These are phyloP conservation scores for Candida sanyaensis DNA, from an alignment of 1,139 yeast genomes.

Conservation along the genomic window DNA sequence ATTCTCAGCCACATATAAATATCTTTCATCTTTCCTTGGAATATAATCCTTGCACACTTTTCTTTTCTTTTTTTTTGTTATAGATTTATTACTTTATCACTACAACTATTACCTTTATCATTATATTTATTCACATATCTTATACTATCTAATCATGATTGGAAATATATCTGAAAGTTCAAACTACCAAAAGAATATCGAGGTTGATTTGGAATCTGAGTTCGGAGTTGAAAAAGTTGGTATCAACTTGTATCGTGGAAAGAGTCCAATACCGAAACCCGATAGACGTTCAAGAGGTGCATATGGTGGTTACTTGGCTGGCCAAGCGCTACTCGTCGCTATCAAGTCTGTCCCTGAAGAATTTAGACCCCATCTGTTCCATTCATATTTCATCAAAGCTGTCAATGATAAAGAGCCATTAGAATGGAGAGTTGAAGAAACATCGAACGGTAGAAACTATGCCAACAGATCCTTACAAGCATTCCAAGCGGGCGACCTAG, in stretches of 20 bases:
- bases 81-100: too few species aligned
- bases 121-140: too few species aligned
- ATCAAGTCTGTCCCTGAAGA: constrained; percentile 30
- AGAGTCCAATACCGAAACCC: constrained; percentile 36
- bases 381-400: constrained; percentile 41
- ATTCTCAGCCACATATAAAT: too few species aligned
- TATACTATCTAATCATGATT: constrained; percentile 1
- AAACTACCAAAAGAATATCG: not conserved
- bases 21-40: too few species aligned
- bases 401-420: constrained; percentile 33
- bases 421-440: constrained; percentile 31
- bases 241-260: constrained; percentile 26
- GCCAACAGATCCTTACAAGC: constrained; percentile 35
- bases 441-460: constrained; percentile 34
- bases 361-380: constrained; percentile 45
- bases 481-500: constrained; percentile 28
- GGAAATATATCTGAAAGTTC: constrained; percentile 1
- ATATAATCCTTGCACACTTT: too few species aligned
- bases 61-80: too few species aligned
- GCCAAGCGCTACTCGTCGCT: constrained; percentile 42
- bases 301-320: constrained; percentile 45
- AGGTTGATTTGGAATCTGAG: constrained; percentile 14
- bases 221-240: constrained; percentile 27
- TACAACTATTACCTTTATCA: too few species aligned
- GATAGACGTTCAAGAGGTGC: constrained; percentile 34